Percentiles rank a stretch among this genome's conserved stretches.
These are phyloP conservation scores for Asparagopsis taxiformis DNA, from an alignment of 31 red algal genomes.

Conservation along the genomic window DNA sequence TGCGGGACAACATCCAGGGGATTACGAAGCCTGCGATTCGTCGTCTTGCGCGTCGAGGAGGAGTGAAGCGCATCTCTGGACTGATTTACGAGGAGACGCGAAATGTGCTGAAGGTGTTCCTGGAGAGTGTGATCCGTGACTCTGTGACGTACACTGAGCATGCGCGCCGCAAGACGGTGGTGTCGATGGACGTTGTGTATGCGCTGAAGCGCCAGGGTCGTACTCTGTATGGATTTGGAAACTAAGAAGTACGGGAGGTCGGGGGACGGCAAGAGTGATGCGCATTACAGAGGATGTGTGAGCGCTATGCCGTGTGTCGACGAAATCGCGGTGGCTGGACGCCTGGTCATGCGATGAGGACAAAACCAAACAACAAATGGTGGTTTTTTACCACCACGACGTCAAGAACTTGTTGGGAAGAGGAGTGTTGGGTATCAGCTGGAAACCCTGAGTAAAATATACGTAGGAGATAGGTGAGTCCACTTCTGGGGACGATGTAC, in stretches of 20 bases:
- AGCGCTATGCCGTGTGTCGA: neutral
- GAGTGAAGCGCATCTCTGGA: constrained; percentile 99
- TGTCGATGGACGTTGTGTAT: constrained; percentile 99
- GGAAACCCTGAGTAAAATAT: no score
- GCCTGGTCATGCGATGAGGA: neutral
- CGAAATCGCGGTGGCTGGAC: neutral
- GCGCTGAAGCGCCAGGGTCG: constrained; percentile 99
- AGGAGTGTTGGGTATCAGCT: no score
- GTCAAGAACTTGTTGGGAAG: constrained; percentile 2
- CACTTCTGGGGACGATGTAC: no score
- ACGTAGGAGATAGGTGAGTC: no score
- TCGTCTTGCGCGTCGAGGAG: constrained; percentile 97
- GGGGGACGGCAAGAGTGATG: neutral
- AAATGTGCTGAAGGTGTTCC: constrained; percentile 98
- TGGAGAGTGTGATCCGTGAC: constrained; percentile 96
- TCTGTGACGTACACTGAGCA: constrained; percentile 99
- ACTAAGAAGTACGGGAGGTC: neutral
- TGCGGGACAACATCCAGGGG: constrained; percentile 99
- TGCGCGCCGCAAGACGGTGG: constrained; percentile 98
- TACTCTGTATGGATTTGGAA: constrained; percentile 97
- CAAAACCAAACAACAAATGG: constrained; percentile 13
- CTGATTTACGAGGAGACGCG: constrained; percentile 99
- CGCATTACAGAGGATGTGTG: neutral
- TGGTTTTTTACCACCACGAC: constrained; percentile 61
- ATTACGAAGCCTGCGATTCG: constrained; percentile 99